Evolutionary conservation across 2,329 filamentous ascomycete species (phyloP).

Genomic region (Apiospora hydei): DNA sequence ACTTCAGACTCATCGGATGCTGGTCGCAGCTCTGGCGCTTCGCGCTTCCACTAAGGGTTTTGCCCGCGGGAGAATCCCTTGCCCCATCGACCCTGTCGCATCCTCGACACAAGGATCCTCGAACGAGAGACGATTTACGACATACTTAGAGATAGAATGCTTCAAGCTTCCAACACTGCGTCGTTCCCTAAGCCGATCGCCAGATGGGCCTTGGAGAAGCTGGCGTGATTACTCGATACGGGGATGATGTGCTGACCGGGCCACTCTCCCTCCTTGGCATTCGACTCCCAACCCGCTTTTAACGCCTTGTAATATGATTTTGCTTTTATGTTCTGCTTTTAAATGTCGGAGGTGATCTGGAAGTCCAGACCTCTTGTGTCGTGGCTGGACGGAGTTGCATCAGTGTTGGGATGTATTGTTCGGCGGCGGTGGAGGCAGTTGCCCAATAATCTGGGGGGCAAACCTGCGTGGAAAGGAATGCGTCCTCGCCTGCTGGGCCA

Average conservation of each 20-base stretch:
- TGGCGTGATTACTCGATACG: not conserved
- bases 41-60: slow-evolving; percentile 40
- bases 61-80: not conserved
- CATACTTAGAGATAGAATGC: slow-evolving; percentile 43
- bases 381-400: slow-evolving; percentile 31
- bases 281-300: slow-evolving; percentile 28
- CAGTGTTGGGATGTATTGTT: slow-evolving; percentile 27
- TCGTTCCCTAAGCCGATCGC: slow-evolving; percentile 12
- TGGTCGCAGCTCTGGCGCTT: slow-evolving; percentile 41
- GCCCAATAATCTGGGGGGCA: slow-evolving; percentile 12
- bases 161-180: slow-evolving; percentile 30
- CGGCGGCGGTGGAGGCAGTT: slow-evolving; percentile 24
- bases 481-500: not conserved
- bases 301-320: slow-evolving; percentile 45
- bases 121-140: slow-evolving; percentile 48
- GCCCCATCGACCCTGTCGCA: slow-evolving; percentile 5
- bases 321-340: slow-evolving; percentile 29
- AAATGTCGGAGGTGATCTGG: slow-evolving; percentile 32
- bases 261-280: slow-evolving; percentile 18
- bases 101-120: slow-evolving; percentile 32
- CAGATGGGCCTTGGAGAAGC: slow-evolving; percentile 11
- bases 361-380: slow-evolving; percentile 20
- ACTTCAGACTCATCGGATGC: slow-evolving; percentile 43
- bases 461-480: not conserved
- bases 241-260: slow-evolving; percentile 11